Conservation (phyloP, 345 rosid species). For the Erodium maritimum region DNA sequence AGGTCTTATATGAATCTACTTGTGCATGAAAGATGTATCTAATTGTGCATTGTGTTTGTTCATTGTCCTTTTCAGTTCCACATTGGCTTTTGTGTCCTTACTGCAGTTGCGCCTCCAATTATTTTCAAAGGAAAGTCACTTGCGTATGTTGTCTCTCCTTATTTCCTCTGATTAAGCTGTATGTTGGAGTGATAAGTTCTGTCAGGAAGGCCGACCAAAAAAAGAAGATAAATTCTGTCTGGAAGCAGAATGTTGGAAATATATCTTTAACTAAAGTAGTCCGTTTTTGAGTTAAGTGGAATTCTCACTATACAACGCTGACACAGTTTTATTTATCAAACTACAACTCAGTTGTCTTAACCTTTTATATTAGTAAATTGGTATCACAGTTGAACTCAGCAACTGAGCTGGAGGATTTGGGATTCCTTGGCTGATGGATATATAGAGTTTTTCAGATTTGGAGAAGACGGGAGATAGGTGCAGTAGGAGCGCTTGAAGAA, state of each 20-base stretch:
- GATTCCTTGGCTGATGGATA: conserved; percentile 16
- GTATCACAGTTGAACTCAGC: neutral
- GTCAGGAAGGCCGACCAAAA: no score
- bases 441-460: conserved; percentile 9
- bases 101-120: conserved; percentile 81
- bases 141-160: conserved; percentile 43
- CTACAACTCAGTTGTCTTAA: no score
- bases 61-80: conserved; percentile 44
- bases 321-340: no score
- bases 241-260: neutral
- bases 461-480: conserved; percentile 11
- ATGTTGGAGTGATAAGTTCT: neutral
- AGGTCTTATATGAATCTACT: neutral
- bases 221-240: neutral
- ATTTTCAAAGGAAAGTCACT: conserved; percentile 90
- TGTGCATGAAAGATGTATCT: neutral
- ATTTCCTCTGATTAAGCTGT: neutral
- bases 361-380: neutral
- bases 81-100: conserved; percentile 72
- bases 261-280: neutral
- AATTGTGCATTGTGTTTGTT: conserved; percentile 5
- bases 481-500: conserved; percentile 31
- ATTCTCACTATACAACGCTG: neutral
- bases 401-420: conserved; percentile 31
- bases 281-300: neutral